Base-by-base conservation (phyloP, 1,139 yeast genomes). In the Suhomyces kunorum region DNA sequence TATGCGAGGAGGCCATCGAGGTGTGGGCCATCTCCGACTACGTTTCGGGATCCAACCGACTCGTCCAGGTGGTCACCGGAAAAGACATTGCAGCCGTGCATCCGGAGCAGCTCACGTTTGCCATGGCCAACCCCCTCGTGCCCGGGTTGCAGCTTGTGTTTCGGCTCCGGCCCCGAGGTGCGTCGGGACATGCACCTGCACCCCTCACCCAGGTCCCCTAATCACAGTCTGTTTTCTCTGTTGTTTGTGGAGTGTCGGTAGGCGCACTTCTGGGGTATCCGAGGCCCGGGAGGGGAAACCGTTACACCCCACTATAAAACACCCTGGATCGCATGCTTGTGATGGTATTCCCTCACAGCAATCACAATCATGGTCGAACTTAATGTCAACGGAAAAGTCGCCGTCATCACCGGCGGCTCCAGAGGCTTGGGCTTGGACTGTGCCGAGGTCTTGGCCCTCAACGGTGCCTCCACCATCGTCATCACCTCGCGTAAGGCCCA, bases 321-420 rank as follows among this genome's bases (percentile, higher is more conserved):
- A 24, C 13, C 16, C 17, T 6, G 8, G 15, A 14, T 26, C 28
- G 28, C 28, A 13, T 26, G n/a, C n/a, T n/a, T n/a, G n/a, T n/a
- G n/a, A 13, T 5, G 12, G 9, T 17, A 16, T 9, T 17, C 16
- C 18, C 16, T 3, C 32, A 50, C 25, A 33, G n/a, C n/a, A n/a
- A n/a, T n/a, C n/a, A n/a, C n/a, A n/a, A n/a, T n/a, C n/a, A 71
- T 71, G 76, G 76, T 70, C 26, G 74, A 70, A 45, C 64, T 63
- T 39, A 71, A 71, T 47, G 82, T 81, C 25, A 64, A 78, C 40
- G 87, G 84, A 24, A 84, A 84, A 59, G 72, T 74, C 6, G 90
- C 87, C 1, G 78, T 81, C 11, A 72, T 85, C 48, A 85, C 92
- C n/a, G 94, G 92, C 13, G 89, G 90, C 28, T 78, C 88, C 32